Percentiles rank a stretch among this genome's conserved stretches.
These are phyloP conservation scores for Boletus semigastroideus DNA, from an alignment of 1,284 basidiomycete species.

Conservation along the genomic window DNA sequence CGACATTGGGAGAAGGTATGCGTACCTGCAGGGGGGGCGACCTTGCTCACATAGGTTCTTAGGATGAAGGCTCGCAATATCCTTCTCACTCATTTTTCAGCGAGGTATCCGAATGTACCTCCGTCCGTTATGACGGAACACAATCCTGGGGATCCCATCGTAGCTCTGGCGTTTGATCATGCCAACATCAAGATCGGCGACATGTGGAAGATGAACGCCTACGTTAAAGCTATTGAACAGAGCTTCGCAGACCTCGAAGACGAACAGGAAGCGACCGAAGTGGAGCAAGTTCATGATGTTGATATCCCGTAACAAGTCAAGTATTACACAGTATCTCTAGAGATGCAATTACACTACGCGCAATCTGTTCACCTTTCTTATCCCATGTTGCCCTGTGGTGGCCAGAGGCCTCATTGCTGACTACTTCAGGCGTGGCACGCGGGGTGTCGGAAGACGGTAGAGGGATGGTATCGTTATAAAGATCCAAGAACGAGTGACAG, in stretches of 20 bases:
- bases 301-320: conserved; percentile 20
- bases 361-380: conserved; percentile 43
- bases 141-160: conserved; percentile 38
- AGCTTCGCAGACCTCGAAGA: conserved; percentile 60
- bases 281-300: conserved; percentile 14
- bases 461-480: conserved; percentile 42
- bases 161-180: conserved; percentile 84
- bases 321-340: conserved; percentile 36
- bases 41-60: neutral
- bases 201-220: conserved; percentile 80
- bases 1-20: conserved; percentile 67
- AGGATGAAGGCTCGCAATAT: conserved; percentile 85
- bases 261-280: conserved; percentile 14
- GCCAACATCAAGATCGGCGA: conserved; percentile 70
- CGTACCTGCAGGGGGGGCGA: neutral
- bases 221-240: conserved; percentile 70
- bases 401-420: conserved; percentile 1
- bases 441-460: conserved; percentile 10
- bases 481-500: conserved; percentile 55
- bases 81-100: conserved; percentile 93
- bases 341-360: conserved; percentile 50
- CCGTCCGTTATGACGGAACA: conserved; percentile 17
- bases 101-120: conserved; percentile 88
- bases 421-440: conserved; percentile 4
- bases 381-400: conserved; percentile 26